phyloP scores from a whole-genome alignment of 441 rosid genomes.

The Mallotus japonicus region DNA sequence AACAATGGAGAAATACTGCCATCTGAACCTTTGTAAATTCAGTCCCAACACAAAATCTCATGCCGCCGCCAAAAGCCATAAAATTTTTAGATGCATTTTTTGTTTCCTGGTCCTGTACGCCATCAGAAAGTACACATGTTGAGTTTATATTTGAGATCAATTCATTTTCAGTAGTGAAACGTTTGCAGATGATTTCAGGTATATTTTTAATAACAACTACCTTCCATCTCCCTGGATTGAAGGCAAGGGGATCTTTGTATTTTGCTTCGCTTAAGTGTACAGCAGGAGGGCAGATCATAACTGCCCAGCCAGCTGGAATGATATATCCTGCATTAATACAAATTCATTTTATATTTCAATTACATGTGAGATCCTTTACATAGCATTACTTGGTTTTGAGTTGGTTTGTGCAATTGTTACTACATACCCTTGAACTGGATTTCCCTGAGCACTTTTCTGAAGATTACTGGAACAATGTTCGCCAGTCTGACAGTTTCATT shows the following conservation, averaged over 20 bases:
- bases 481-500: conserved; percentile 92
- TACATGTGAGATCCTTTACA: not conserved
- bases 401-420: not conserved
- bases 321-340: conserved; percentile 59
- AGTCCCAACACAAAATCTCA: conserved; percentile 96
- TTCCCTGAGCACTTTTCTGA: conserved; percentile 78
- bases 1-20: conserved; percentile 88
- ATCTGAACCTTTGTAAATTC: conserved; percentile 91
- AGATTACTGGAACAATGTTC: conserved; percentile 93
- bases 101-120: conserved; percentile 55
- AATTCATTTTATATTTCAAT: conserved; percentile 9
- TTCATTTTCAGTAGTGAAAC: not conserved
- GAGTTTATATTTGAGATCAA: not conserved
- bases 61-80: conserved; percentile 99
- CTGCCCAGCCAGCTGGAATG: conserved; percentile 96
- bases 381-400: conserved; percentile 8
- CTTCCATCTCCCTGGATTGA: conserved; percentile 93
- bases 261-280: conserved; percentile 77
- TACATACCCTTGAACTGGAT: conserved; percentile 66
- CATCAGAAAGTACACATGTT: conserved; percentile 3
- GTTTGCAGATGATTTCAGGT: conserved; percentile 15
- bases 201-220: conserved; percentile 31
- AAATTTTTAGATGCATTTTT: conserved; percentile 67
- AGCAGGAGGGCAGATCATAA: conserved; percentile 99
- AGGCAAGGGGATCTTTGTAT: conserved; percentile 76